Percentiles rank a stretch among this genome's conserved stretches.
These are phyloP conservation scores for Colletotrichum magnum DNA, from an alignment of 2,329 filamentous ascomycete species.

Conservation along the genomic window DNA sequence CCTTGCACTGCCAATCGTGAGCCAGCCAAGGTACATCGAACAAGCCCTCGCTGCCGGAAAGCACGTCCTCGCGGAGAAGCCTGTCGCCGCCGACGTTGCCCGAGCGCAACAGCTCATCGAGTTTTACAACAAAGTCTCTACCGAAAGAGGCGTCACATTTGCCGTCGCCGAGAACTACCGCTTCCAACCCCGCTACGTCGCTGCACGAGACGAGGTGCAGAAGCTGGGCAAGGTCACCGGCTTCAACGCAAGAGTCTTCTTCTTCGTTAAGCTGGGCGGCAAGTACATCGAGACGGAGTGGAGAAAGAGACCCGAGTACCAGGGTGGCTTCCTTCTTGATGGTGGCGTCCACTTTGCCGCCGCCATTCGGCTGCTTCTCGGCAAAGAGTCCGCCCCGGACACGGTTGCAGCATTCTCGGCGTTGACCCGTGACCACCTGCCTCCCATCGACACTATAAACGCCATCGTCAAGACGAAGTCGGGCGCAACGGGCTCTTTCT, in stretches of 20 bases:
- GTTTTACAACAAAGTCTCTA: constrained; percentile 48
- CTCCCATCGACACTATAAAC: constrained; percentile 77
- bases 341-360: constrained; percentile 82
- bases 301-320: constrained; percentile 79
- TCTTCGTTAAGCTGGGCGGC: constrained; percentile 53
- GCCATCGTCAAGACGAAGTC: constrained; percentile 68
- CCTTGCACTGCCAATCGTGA: constrained; percentile 73
- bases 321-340: constrained; percentile 84
- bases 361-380: constrained; percentile 71
- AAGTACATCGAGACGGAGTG: constrained; percentile 50
- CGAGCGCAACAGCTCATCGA: constrained; percentile 57
- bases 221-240: constrained; percentile 61
- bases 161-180: constrained; percentile 82
- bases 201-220: constrained; percentile 58
- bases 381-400: constrained; percentile 53
- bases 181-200: constrained; percentile 69
- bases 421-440: constrained; percentile 63
- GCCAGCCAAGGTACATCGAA: constrained; percentile 71
- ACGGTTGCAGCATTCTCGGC: constrained; percentile 68
- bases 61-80: constrained; percentile 80
- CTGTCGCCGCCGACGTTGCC: constrained; percentile 72
- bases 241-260: constrained; percentile 59
- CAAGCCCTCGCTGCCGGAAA: constrained; percentile 75
- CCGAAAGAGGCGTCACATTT: constrained; percentile 58
- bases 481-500: constrained; percentile 70